Evolutionary conservation across 768 basidiomycete species (phyloP).

Genomic region (Saitozyma sp.): DNA sequence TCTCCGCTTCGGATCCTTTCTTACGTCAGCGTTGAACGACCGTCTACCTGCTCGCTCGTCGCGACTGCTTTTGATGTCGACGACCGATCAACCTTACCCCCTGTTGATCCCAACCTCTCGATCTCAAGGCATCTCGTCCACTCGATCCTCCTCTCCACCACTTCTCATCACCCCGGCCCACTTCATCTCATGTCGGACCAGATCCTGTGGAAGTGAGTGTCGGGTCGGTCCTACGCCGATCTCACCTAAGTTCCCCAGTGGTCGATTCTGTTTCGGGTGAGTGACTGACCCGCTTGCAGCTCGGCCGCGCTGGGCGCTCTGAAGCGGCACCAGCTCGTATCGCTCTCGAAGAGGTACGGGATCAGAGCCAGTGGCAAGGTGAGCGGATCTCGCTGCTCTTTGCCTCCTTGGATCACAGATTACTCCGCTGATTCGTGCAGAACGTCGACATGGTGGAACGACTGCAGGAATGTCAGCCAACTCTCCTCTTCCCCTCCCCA

Average conservation of each 20-base stretch:
- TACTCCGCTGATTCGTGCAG: constrained; percentile 11
- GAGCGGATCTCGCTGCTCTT: neutral
- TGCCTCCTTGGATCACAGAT: neutral
- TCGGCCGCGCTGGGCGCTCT: constrained; percentile 41
- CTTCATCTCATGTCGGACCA: constrained; percentile 22
- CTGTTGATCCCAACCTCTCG: neutral
- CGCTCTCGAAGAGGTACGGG: constrained; percentile 43
- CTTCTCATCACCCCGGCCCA: neutral
- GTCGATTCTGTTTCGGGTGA: neutral
- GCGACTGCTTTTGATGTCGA: neutral
- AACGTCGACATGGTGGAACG: constrained; percentile 38
- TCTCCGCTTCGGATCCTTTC: no score
- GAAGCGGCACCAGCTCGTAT: constrained; percentile 44
- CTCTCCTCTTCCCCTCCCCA: neutral
- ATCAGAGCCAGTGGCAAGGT: constrained; percentile 46
- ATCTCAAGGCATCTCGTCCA: neutral
- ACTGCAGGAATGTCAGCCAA: constrained; percentile 36
- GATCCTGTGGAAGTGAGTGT: constrained; percentile 39
- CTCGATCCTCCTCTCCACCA: neutral
- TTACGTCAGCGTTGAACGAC: no score
- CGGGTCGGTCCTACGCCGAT: no score
- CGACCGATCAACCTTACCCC: neutral
- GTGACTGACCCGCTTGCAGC: constrained; percentile 7
- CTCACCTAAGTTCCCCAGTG: neutral
- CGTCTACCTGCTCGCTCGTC: neutral